Evolutionary conservation across 2,329 filamentous ascomycete species (phyloP), one percentile per base, ranked within the genome.

Genomic region (Exophiala phaeomuriformis): DNA sequence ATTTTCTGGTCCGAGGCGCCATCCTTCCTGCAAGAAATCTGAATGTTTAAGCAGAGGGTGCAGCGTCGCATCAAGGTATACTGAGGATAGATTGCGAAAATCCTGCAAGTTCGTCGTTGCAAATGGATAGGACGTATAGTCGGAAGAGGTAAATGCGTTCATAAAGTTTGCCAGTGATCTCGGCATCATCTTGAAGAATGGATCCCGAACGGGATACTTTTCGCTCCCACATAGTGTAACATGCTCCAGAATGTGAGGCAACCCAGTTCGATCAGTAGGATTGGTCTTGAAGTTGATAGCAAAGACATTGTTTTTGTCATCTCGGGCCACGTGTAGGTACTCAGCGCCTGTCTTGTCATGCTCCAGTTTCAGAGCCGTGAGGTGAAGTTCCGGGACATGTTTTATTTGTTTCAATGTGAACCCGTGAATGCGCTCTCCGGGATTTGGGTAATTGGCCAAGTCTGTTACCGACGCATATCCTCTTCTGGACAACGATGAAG

Each of bases 101-200:
- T 98, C 93, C 68, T 95, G 89, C 19, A 82, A 77, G 65, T 98
- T 98, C 28, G 93, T 98, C 1, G 93, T 98, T 52, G 93, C 90
- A 70, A 98, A 98, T 1, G 93, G 93, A 67, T 98, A 98, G 62
- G 89, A 95, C 7, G 93, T 98, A 69, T 98, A 90, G 66, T 97
- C 91, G 27, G 90, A 86, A 29, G 90, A 90, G 40, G 93, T 98
- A 68, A 97, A 95, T 57, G 93, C 93, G 70, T 98, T 98, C 93
- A 98, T 98, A 68, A 96, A 98, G 72, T 97, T 98, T 60, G 93
- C 96, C n/a, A 98, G 79, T 3, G 93, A 96, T 63, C 93, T 84
- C 27, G 93, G 93, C 29, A 98, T 80, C 93, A 98, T 98, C 79
- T 97, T 98, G 78, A 98, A 98, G 77, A 98, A 98, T 0, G 93